These are phyloP conservation scores for Citrullus amarus DNA, from an alignment of 306 rosid species.

Conservation along the genomic window DNA sequence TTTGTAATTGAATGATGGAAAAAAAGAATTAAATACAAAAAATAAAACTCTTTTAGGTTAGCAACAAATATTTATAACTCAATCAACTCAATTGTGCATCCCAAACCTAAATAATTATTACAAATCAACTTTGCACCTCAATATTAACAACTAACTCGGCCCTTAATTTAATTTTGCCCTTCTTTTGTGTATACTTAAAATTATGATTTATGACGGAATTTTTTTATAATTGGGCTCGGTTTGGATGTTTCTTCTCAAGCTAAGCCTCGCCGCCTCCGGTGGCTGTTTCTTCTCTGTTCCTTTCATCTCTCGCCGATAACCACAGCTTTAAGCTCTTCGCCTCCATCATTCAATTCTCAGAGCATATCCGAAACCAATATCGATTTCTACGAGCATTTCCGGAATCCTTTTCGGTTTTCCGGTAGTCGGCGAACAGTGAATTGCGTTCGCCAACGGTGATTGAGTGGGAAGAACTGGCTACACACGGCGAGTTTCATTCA, in stretches of 20 bases:
- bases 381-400: background rate
- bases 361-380: background rate
- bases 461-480: background rate
- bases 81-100: too few species aligned
- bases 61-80: too few species aligned
- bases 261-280: constrained; percentile 6
- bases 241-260: background rate
- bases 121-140: too few species aligned
- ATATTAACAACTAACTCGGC: too few species aligned
- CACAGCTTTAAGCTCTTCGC: background rate
- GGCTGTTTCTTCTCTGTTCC: constrained; percentile 13
- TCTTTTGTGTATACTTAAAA: too few species aligned
- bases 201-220: too few species aligned
- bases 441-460: background rate
- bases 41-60: too few species aligned
- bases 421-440: background rate
- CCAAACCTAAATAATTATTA: too few species aligned
- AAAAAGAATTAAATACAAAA: too few species aligned
- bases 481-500: background rate
- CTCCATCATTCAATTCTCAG: background rate
- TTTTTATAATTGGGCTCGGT: too few species aligned
- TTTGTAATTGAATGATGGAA: too few species aligned
- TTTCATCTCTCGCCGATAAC: constrained; percentile 11
- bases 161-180: too few species aligned
- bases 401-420: background rate